A percentile compares a stretch with the other conserved stretches of the same genome.
phyloP scores from a whole-genome alignment of 345 rosid species.

The Turnera subulata region DNA sequence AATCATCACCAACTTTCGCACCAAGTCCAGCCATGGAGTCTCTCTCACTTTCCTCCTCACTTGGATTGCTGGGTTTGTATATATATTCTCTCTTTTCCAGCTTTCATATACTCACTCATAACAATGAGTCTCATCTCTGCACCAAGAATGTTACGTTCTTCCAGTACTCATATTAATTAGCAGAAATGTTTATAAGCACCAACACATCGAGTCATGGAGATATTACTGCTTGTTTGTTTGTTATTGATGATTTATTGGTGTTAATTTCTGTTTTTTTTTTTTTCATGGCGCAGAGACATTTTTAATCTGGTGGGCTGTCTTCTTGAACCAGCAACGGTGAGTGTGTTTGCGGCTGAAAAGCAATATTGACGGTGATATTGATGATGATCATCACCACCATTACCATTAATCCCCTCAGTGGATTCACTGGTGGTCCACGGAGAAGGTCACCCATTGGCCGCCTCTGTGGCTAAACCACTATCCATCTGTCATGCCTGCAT shows the following conservation, averaged over 20 bases:
- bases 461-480: not conserved
- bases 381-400: too few relatives aligned
- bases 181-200: too few relatives aligned
- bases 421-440: not conserved
- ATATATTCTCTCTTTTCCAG: not conserved
- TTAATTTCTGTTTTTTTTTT: too few relatives aligned
- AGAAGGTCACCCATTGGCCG: not conserved
- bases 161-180: too few relatives aligned
- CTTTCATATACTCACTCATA: too few relatives aligned
- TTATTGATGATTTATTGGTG: too few relatives aligned
- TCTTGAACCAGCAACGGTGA: constrained; percentile 96
- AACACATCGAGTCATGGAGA: too few relatives aligned
- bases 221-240: too few relatives aligned
- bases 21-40: constrained; percentile 94
- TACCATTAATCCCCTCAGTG: too few relatives aligned
- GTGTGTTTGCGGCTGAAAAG: constrained; percentile 14
- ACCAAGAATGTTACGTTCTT: too few relatives aligned
- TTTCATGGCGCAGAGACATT: constrained; percentile 58
- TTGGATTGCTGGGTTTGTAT: constrained; percentile 87
- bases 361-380: too few relatives aligned
- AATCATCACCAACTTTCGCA: constrained; percentile 80
- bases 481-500: not conserved
- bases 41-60: constrained; percentile 86
- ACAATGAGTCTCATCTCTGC: too few relatives aligned
- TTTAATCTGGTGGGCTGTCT: constrained; percentile 87